A percentile compares a stretch with the other conserved stretches of the same genome.
Evolutionary conservation across 495 filamentous ascomycete genomes (phyloP).

Genomic region (Apiosordaria backusii): DNA sequence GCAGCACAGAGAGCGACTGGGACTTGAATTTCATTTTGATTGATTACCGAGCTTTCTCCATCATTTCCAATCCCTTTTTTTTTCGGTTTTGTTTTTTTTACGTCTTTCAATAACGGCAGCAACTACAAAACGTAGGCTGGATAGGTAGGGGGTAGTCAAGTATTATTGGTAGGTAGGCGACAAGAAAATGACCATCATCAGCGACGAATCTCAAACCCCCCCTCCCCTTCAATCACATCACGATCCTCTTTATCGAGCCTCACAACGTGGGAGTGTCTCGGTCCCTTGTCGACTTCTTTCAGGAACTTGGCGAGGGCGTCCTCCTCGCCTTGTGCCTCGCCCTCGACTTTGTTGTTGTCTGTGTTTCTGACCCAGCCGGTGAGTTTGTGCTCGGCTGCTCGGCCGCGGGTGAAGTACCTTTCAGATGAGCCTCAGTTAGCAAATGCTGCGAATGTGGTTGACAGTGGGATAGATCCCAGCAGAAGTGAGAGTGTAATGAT

Average conservation of each 20-base stretch:
- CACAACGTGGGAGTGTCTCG: constrained; percentile 61
- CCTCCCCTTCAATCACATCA: constrained; percentile 59
- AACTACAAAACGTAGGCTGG: too few species aligned
- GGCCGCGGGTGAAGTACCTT: constrained; percentile 68
- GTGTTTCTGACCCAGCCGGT: constrained; percentile 82
- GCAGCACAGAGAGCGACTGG: too few species aligned
- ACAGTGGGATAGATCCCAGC: too few species aligned
- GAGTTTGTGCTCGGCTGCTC: constrained; percentile 59
- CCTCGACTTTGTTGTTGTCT: constrained; percentile 73
- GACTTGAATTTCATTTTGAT: too few species aligned
- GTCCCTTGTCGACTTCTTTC: constrained; percentile 72
- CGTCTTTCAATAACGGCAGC: too few species aligned
- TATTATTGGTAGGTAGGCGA: too few species aligned
- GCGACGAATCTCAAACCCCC: constrained; percentile 54
- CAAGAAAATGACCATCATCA: too few species aligned
- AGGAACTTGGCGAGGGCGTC: constrained; percentile 63
- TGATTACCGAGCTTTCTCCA: too few species aligned
- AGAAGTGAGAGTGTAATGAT: neutral
- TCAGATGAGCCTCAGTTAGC: too few species aligned
- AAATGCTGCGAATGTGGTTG: too few species aligned
- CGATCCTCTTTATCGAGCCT: constrained; percentile 67
- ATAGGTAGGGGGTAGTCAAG: neutral
- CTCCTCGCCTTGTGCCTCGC: constrained; percentile 77
- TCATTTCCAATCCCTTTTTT: too few species aligned
- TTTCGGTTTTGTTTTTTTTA: too few species aligned